Conservation (phyloP, 2,329 filamentous ascomycete species). For the Tolypocladium ophioglossoides region DNA sequence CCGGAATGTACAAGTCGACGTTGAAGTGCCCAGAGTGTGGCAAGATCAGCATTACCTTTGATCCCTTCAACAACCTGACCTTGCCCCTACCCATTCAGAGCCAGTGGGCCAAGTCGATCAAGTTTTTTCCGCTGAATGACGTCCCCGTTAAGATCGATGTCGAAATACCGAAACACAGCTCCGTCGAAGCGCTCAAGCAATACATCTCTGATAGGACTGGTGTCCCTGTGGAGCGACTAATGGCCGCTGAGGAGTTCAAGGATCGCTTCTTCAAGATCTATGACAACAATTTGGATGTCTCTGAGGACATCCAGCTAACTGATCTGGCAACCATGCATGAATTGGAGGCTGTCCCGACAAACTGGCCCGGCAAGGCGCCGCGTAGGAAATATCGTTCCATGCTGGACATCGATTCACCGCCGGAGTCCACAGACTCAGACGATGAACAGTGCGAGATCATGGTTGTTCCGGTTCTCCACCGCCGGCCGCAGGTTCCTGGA, state of each 20-base stretch:
- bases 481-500: constrained; percentile 26
- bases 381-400: constrained; percentile 39
- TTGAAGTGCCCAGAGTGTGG: constrained; percentile 82
- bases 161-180: constrained; percentile 69
- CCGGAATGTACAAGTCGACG: constrained; percentile 96
- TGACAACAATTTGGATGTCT: constrained; percentile 54
- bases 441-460: constrained; percentile 54
- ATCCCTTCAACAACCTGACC: constrained; percentile 92
- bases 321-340: constrained; percentile 64
- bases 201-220: constrained; percentile 58
- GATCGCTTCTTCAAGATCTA: constrained; percentile 81
- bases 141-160: constrained; percentile 61
- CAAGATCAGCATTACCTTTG: constrained; percentile 97
- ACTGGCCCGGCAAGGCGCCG: constrained; percentile 49
- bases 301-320: constrained; percentile 60
- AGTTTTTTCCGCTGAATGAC: constrained; percentile 67
- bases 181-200: constrained; percentile 57
- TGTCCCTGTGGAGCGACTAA: constrained; percentile 54
- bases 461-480: constrained; percentile 62
- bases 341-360: constrained; percentile 68
- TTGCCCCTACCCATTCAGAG: constrained; percentile 82
- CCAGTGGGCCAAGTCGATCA: constrained; percentile 64
- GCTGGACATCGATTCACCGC: constrained; percentile 33
- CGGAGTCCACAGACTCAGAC: constrained; percentile 41
- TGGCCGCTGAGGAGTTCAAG: constrained; percentile 74